Evolutionary conservation across 306 rosid genomes (phyloP).

Genomic region (Gynostemma pentaphyllum): DNA sequence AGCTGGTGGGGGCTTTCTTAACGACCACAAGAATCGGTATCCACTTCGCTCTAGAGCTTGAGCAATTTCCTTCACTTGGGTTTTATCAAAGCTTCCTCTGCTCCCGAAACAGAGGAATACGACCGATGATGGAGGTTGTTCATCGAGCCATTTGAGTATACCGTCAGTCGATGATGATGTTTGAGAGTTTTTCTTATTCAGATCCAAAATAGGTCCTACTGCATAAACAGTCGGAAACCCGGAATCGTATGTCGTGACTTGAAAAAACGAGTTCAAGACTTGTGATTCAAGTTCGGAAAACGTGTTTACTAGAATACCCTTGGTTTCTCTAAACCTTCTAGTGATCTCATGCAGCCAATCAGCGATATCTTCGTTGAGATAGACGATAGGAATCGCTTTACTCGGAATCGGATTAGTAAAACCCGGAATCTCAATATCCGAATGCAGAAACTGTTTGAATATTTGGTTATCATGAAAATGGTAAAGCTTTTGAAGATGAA

Average conservation of each 20-base stretch:
- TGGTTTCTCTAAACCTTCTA: conserved; percentile 4
- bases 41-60: no score
- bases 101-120: no score
- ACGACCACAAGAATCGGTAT: no score
- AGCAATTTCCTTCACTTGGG: conserved; percentile 27
- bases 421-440: conserved; percentile 15
- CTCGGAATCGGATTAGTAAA: conserved; percentile 21
- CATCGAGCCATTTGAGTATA: no score
- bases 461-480: conserved; percentile 10
- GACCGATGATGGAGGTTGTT: no score
- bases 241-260: background rate
- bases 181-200: background rate
- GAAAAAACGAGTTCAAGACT: conserved; percentile 17
- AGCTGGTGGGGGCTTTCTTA: background rate
- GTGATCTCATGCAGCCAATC: background rate
- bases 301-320: conserved; percentile 32
- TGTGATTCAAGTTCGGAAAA: no score
- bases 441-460: background rate
- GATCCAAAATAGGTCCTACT: conserved; percentile 37
- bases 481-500: conserved; percentile 21
- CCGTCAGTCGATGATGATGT: no score
- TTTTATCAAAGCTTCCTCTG: conserved; percentile 17
- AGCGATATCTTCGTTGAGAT: conserved; percentile 3
- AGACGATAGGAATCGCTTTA: conserved; percentile 6
- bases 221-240: no score